Conservation (phyloP, 1,284 basidiomycete species). For the Ustilago bromivora region DNA sequence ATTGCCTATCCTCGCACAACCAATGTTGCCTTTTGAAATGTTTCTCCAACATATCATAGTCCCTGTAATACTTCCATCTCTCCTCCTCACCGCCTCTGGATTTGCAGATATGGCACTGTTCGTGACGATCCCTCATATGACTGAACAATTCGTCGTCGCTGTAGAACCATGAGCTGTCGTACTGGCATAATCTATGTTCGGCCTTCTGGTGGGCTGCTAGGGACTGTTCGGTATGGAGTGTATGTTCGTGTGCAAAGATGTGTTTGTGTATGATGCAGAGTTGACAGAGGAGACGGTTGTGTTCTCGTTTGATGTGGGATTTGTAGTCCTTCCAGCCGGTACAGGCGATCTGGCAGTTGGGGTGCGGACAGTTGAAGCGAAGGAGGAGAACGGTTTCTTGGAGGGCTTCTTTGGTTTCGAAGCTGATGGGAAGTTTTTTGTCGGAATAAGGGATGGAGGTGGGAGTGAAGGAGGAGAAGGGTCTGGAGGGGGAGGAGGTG, state of each 20-base stretch:
- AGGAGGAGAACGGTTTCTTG: slow-evolving; percentile 91
- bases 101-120: slow-evolving; percentile 93
- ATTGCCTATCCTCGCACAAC: slow-evolving; percentile 81
- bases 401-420: slow-evolving; percentile 94
- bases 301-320: slow-evolving; percentile 80
- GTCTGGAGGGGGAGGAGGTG: slow-evolving; percentile 75
- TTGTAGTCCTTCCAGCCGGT: slow-evolving; percentile 90
- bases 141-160: slow-evolving; percentile 90
- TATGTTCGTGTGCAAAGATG: slow-evolving; percentile 95
- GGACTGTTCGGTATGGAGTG: slow-evolving; percentile 80
- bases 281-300: slow-evolving; percentile 81
- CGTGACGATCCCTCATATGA: slow-evolving; percentile 93
- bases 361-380: slow-evolving; percentile 73
- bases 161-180: slow-evolving; percentile 91
- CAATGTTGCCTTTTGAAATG: slow-evolving; percentile 75
- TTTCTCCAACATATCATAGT: slow-evolving; percentile 67
- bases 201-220: slow-evolving; percentile 81
- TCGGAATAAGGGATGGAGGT: slow-evolving; percentile 61
- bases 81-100: slow-evolving; percentile 57
- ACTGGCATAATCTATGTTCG: slow-evolving; percentile 86
- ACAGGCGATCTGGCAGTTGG: slow-evolving; percentile 81
- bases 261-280: slow-evolving; percentile 91
- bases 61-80: slow-evolving; percentile 61
- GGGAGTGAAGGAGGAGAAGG: slow-evolving; percentile 55
- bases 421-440: slow-evolving; percentile 78